Base-by-base conservation (phyloP, 352 stramenopile genomes). In the Pythium chondricola region DNA sequence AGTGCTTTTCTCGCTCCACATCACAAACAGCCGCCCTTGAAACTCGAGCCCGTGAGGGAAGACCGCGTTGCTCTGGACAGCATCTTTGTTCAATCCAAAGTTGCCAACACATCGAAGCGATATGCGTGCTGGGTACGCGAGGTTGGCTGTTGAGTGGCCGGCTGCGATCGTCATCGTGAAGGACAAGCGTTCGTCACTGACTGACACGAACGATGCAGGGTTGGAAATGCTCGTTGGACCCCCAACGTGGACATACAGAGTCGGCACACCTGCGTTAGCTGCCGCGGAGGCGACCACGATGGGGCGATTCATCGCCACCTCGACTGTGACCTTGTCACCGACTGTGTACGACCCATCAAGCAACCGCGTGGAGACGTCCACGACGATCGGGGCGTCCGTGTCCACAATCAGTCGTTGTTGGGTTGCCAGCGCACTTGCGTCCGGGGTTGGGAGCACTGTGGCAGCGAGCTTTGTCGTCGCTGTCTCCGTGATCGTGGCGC, bases 61-160 rank as follows among this genome's bases (percentile, higher is more conserved):
- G 31, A 62, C n/a, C 4, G 51, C 59, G 37, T 58, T 70, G 1
- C 53, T 51, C 55, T 70, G 53, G 6, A 24, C 27, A 2, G 61
- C 16, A 14, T 86, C 51, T 43, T 65, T 60, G 46, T 87, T 91
- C 24, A 85, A 26, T 0, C 71, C 79, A 4, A 41, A 59, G 10
- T 62, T 69, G 1, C 61, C 68, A 2, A 56, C 42, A 46, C 74
- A 87, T 22, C 66, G 75, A 7, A 86, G 43, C 16, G 70, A 62
- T 4, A 59, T 65, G 29, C 64, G 55, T 2, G 62, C 61, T n/a
- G 52, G 62, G 48, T 82, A 85, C 2, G 63, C 44, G 0, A 87
- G 31, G 2, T 62, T 67, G 2, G 43, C 47, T 0, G 61, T 76
- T 6, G 80, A 85, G 24, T 88, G 65, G 0, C 67, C 63, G 0